A percentile compares a stretch with the other conserved stretches of the same genome.
phyloP scores from a whole-genome alignment of 257 asterid genomes.

The Salvia hispanica region DNA sequence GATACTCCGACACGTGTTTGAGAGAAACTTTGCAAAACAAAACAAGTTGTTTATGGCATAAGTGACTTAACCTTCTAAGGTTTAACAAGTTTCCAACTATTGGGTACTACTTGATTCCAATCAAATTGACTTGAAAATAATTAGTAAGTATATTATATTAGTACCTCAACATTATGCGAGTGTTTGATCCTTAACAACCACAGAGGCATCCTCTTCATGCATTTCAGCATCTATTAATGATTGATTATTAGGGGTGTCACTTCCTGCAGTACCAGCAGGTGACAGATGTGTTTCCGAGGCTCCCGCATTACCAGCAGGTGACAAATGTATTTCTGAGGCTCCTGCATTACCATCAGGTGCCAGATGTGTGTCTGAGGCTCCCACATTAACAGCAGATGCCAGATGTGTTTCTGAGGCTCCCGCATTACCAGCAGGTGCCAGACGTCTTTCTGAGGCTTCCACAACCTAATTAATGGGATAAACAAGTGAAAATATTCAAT shows the following conservation, averaged over 20 bases:
- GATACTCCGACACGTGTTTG: too few relatives aligned
- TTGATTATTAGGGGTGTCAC: slow-evolving; percentile 37
- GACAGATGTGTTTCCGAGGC: slow-evolving; percentile 34
- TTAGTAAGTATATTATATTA: slow-evolving; percentile 7
- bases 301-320: slow-evolving; percentile 40
- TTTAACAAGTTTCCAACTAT: background rate
- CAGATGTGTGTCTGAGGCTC: slow-evolving; percentile 32
- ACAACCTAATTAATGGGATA: slow-evolving; percentile 45
- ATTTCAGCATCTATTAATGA: slow-evolving; percentile 34
- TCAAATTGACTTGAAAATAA: slow-evolving; percentile 23
- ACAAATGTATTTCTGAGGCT: slow-evolving; percentile 32
- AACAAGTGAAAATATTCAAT: slow-evolving; percentile 24
- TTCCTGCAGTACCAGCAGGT: slow-evolving; percentile 41
- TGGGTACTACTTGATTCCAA: slow-evolving; percentile 9
- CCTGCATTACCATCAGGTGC: slow-evolving; percentile 41
- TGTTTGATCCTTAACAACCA: slow-evolving; percentile 41
- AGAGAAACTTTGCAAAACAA: too few relatives aligned
- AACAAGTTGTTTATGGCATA: too few relatives aligned
- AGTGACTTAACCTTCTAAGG: too few relatives aligned
- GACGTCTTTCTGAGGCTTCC: slow-evolving; percentile 34
- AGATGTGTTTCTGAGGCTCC: slow-evolving; percentile 29
- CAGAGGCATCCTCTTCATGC: slow-evolving; percentile 42
- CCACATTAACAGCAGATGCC: slow-evolving; percentile 40
- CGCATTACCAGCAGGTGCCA: slow-evolving; percentile 37
- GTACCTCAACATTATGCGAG: slow-evolving; percentile 52